A percentile compares a stretch with the other conserved stretches of the same genome.
These are phyloP conservation scores for Durusdinium trenchii DNA, from an alignment of 73 alveolate species.

Conservation along the genomic window DNA sequence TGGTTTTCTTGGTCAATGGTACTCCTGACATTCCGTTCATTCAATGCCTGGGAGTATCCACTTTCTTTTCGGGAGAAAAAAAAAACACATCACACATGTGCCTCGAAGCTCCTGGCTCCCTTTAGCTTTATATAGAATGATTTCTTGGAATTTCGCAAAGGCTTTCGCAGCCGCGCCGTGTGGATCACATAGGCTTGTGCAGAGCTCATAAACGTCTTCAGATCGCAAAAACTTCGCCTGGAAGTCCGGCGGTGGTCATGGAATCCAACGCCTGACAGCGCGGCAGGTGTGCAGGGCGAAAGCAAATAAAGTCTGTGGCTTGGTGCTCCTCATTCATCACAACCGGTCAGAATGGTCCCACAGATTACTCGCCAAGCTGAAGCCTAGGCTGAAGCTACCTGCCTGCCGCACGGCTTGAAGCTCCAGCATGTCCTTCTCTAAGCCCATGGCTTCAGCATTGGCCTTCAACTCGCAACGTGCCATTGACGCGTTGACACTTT, in stretches of 20 bases:
- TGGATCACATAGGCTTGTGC: too few species aligned
- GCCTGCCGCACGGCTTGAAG: slow-evolving; percentile 58
- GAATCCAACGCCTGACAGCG: not conserved
- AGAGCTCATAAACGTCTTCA: too few species aligned
- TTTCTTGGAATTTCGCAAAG: too few species aligned
- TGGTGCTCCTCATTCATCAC: not conserved
- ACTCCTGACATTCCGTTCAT: too few species aligned
- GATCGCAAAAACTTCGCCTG: not conserved
- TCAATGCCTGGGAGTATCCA: too few species aligned
- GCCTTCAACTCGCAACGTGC: not conserved
- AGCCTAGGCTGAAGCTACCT: not conserved
- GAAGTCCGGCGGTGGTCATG: slow-evolving; percentile 5
- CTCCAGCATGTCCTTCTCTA: slow-evolving; percentile 59
- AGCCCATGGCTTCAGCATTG: not conserved
- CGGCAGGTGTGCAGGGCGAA: not conserved
- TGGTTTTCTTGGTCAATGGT: too few species aligned
- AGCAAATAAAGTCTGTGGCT: not conserved
- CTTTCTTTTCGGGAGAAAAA: too few species aligned
- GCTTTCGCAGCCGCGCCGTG: too few species aligned
- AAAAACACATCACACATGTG: too few species aligned
- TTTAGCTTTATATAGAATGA: too few species aligned
- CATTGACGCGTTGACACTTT: not conserved
- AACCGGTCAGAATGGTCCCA: not conserved
- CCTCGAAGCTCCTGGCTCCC: too few species aligned
- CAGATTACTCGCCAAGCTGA: not conserved